phyloP scores from a whole-genome alignment of 2,329 filamentous ascomycete species.

The Penicillium sp. region DNA sequence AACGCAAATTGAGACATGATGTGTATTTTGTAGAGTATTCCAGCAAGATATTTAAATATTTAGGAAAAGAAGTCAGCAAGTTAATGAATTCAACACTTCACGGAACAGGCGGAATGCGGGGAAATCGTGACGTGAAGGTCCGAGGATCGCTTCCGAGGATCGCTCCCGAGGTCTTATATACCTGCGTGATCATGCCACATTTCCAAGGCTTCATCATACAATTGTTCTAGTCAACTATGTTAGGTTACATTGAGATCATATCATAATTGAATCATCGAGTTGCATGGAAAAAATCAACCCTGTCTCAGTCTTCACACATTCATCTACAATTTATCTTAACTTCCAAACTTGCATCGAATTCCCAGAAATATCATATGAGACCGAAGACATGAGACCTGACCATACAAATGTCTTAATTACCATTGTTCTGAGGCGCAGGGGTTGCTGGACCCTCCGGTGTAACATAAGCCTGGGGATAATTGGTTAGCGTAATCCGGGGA shows the following conservation, averaged over 20 bases:
- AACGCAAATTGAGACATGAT: conserved; percentile 22
- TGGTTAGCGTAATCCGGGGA: conserved; percentile 12
- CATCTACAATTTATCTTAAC: background rate
- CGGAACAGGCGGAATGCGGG: background rate
- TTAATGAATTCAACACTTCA: background rate
- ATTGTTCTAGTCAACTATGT: background rate
- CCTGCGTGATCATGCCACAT: background rate
- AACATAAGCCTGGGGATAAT: conserved; percentile 61
- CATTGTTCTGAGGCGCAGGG: conserved; percentile 53
- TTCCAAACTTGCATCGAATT: background rate
- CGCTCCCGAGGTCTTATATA: background rate
- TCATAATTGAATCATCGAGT: background rate
- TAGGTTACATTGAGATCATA: background rate
- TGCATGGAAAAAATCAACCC: background rate
- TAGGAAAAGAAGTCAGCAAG: background rate
- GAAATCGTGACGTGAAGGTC: conserved; percentile 4
- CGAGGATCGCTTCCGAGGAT: background rate
- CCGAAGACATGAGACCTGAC: background rate
- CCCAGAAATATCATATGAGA: background rate
- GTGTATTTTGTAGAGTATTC: background rate
- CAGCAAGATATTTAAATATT: background rate
- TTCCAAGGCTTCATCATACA: background rate
- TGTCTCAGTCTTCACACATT: background rate
- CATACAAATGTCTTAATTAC: conserved; percentile 5
- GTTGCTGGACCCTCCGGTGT: conserved; percentile 59